phyloP scores from a whole-genome alignment of 148 eudicot species.

The Rhododendron griersonianum region DNA sequence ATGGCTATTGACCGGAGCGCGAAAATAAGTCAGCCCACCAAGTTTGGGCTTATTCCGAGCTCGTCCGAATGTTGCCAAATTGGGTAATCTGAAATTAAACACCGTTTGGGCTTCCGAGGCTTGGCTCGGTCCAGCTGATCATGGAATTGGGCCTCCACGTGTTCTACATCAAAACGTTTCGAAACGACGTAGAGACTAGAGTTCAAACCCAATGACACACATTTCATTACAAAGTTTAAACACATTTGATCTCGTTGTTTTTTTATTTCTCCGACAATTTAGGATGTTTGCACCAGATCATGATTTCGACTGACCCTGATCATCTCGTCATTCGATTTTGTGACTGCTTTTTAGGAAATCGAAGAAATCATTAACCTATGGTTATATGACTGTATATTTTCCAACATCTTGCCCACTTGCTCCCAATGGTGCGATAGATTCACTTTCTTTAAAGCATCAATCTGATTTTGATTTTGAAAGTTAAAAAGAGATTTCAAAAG shows the following conservation, averaged over 20 bases:
- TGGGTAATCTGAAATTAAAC: too few species aligned
- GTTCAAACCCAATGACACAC: background rate
- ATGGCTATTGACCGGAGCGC: too few species aligned
- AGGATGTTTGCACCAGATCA: background rate
- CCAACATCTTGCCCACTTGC: background rate
- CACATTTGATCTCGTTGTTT: background rate
- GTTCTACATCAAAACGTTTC: too few species aligned
- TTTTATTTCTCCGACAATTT: background rate
- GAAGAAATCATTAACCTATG: background rate
- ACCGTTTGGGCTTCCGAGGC: too few species aligned
- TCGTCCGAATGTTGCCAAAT: too few species aligned
- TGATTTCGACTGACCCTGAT: background rate
- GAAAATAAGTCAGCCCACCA: too few species aligned
- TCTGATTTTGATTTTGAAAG: background rate
- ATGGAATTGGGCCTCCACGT: too few species aligned
- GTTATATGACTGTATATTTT: background rate
- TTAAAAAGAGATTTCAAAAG: background rate
- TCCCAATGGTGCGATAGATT: background rate
- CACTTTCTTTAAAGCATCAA: background rate
- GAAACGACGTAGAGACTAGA: too few species aligned
- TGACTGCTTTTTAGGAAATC: background rate
- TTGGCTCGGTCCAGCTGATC: too few species aligned
- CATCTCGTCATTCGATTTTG: background rate
- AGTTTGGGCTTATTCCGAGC: too few species aligned
- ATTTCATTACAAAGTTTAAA: too few species aligned